Evolutionary conservation across 495 filamentous ascomycete species (phyloP).

Genomic region (Thermothielavioides terrestris): DNA sequence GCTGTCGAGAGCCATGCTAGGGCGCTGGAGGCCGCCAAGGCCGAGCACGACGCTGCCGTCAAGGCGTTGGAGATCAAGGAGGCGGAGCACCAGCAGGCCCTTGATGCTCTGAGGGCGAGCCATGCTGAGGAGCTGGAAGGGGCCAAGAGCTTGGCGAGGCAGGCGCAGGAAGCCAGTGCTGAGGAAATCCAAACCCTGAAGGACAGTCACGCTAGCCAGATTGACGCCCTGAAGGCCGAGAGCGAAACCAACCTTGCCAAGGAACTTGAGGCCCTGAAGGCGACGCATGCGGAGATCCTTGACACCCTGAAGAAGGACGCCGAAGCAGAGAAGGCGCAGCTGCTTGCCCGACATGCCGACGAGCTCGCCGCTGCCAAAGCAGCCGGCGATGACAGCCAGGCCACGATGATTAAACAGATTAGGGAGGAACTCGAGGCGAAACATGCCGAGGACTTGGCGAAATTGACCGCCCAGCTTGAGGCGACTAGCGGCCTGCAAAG

Average conservation of each 20-base stretch:
- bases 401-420: slow-evolving; percentile 20
- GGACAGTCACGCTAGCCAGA: slow-evolving; percentile 38
- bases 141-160: slow-evolving; percentile 32
- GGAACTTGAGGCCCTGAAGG: slow-evolving; percentile 35
- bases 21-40: slow-evolving; percentile 32
- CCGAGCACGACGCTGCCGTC: slow-evolving; percentile 27
- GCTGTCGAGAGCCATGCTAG: slow-evolving; percentile 27
- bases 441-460: slow-evolving; percentile 20
- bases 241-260: slow-evolving; percentile 29
- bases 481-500: slow-evolving; percentile 18
- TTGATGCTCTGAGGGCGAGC: slow-evolving; percentile 37
- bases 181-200: slow-evolving; percentile 38
- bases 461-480: slow-evolving; percentile 32
- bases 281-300: slow-evolving; percentile 30
- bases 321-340: slow-evolving; percentile 26
- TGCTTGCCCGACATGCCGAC: slow-evolving; percentile 31
- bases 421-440: slow-evolving; percentile 17
- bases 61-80: slow-evolving; percentile 33
- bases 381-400: slow-evolving; percentile 19
- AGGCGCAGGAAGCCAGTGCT: slow-evolving; percentile 28
- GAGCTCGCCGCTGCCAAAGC: slow-evolving; percentile 25
- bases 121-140: slow-evolving; percentile 39
- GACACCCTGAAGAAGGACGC: slow-evolving; percentile 22
- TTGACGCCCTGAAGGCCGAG: slow-evolving; percentile 35
- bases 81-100: slow-evolving; percentile 32